Conservation (phyloP, 2,329 filamentous ascomycete species). For the Ciborinia camelliae region DNA sequence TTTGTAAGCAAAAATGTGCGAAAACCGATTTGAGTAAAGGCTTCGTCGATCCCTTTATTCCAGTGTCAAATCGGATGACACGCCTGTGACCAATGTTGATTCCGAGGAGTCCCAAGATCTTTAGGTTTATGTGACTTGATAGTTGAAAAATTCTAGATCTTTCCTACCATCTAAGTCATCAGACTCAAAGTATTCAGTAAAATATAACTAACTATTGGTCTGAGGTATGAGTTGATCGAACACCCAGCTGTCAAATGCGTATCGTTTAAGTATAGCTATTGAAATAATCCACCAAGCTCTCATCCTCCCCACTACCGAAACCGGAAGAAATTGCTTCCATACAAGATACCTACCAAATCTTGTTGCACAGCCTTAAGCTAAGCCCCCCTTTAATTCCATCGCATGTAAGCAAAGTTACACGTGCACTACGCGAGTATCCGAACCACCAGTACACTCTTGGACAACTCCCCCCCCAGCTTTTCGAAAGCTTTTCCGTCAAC, state of each 20-base stretch:
- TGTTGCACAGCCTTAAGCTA: neutral
- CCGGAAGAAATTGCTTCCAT: too few relatives aligned
- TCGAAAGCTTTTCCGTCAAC: neutral
- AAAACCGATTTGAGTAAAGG: neutral
- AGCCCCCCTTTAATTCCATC: slow-evolving; percentile 6
- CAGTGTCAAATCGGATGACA: neutral
- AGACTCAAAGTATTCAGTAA: neutral
- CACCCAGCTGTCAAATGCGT: neutral
- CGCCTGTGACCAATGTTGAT: neutral
- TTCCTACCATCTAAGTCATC: neutral
- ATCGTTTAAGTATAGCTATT: neutral
- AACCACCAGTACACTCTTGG: neutral
- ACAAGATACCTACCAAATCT: neutral
- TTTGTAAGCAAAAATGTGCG: neutral
- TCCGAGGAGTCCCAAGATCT: neutral
- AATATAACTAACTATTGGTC: neutral
- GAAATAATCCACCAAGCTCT: neutral
- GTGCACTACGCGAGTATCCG: neutral
- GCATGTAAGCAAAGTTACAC: neutral
- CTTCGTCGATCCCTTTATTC: neutral
- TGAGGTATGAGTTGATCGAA: neutral
- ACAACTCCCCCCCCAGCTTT: neutral
- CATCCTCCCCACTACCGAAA: neutral
- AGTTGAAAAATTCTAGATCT: neutral
- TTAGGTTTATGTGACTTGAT: neutral